Evolutionary conservation across 164 flowering plant genomes (phyloP).

Genomic region (Chimonanthus praecox): DNA sequence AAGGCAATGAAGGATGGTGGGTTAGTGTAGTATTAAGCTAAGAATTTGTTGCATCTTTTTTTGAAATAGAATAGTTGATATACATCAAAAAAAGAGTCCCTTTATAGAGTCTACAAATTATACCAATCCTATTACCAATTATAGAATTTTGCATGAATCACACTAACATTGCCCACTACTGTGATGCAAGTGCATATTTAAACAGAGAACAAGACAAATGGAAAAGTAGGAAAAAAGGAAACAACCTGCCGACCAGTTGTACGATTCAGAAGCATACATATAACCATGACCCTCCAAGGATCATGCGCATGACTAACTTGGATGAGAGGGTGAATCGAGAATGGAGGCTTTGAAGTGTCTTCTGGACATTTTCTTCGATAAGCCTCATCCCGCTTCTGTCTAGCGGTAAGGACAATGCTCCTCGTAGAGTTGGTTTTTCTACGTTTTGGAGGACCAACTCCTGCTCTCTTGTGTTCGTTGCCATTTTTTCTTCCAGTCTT

Average conservation of each 20-base stretch:
- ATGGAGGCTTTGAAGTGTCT: conserved; percentile 64
- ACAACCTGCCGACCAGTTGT: conserved; percentile 68
- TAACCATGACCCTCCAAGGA: conserved; percentile 87
- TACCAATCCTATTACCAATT: too few relatives aligned
- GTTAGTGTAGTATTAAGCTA: too few relatives aligned
- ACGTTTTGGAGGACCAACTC: not conserved
- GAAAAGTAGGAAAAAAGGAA: not conserved
- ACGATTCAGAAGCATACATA: conserved; percentile 72
- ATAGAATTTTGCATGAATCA: too few relatives aligned
- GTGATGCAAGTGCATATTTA: not conserved
- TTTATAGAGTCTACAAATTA: too few relatives aligned
- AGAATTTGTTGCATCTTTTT: too few relatives aligned
- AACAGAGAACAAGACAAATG: not conserved
- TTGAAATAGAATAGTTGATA: too few relatives aligned
- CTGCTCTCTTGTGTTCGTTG: not conserved
- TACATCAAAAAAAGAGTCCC: too few relatives aligned
- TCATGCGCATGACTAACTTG: conserved; percentile 70
- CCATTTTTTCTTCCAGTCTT: not conserved
- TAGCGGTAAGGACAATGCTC: conserved; percentile 19
- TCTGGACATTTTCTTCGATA: conserved; percentile 42
- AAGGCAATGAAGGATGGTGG: too few relatives aligned
- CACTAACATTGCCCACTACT: too few relatives aligned
- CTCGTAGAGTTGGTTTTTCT: not conserved
- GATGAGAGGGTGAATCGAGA: conserved; percentile 41
- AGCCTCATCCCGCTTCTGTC: conserved; percentile 50